Conservation (phyloP, 1,284 basidiomycete species). For the Rhodotorula glutinis region DNA sequence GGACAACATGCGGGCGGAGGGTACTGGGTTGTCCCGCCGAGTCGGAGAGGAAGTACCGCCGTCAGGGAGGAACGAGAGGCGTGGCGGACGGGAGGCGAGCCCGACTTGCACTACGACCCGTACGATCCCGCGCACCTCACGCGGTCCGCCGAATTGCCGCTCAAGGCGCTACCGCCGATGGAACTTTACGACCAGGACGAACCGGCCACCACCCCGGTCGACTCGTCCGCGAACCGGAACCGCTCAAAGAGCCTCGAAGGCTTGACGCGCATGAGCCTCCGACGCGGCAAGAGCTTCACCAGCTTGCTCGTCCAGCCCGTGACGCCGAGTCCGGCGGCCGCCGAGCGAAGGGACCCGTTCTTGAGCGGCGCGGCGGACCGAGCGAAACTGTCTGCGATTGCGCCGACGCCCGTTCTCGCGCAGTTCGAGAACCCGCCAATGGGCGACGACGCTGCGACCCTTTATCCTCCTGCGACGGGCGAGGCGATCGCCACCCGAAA, state of each 20-base stretch:
- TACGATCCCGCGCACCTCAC: neutral
- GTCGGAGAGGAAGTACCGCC: conserved; percentile 15
- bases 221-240: neutral
- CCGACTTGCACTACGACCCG: neutral
- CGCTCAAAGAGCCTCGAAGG: conserved; percentile 31
- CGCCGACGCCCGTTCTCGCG: conserved; percentile 20
- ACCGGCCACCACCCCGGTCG: neutral
- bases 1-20: neutral
- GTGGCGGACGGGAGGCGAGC: conserved; percentile 18
- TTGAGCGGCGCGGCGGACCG: neutral
- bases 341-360: conserved; percentile 15
- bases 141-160: neutral
- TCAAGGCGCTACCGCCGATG: neutral
- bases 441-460: neutral
- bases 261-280: conserved; percentile 25
- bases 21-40: conserved; percentile 15
- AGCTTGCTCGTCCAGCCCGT: conserved; percentile 24
- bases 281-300: conserved; percentile 37
- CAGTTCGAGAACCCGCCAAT: conserved; percentile 22
- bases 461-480: conserved; percentile 4
- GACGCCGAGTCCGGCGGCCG: conserved; percentile 1
- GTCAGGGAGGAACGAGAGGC: conserved; percentile 19
- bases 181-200: neutral
- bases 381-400: conserved; percentile 1
- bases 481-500: neutral